phyloP scores from a whole-genome alignment of 2,329 filamentous ascomycete genomes.

The Pyrenophora graminea region DNA sequence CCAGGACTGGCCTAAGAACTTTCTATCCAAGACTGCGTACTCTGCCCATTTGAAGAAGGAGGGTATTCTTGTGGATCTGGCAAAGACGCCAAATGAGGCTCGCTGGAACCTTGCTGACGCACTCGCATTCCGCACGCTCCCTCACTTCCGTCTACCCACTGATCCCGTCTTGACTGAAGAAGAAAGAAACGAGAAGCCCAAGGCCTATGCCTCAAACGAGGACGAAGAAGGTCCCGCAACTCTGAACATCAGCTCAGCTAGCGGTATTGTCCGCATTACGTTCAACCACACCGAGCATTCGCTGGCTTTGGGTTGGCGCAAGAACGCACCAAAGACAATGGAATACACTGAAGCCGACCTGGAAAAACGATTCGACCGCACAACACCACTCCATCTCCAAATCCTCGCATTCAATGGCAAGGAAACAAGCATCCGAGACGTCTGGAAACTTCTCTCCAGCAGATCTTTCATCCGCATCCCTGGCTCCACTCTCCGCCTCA shows the following conservation, averaged over 20 bases:
- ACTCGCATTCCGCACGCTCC: constrained; percentile 27
- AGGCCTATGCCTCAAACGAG: constrained; percentile 10
- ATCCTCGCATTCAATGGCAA: constrained; percentile 51
- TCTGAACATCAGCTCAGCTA: constrained; percentile 26
- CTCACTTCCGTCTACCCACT: constrained; percentile 36
- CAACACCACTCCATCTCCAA: constrained; percentile 37
- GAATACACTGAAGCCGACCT: constrained; percentile 34
- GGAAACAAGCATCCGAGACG: constrained; percentile 34
- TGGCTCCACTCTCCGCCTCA: constrained; percentile 45
- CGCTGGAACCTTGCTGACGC: constrained; percentile 43
- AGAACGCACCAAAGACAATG: constrained; percentile 16
- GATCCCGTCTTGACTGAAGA: constrained; percentile 19
- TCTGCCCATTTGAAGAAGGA: neutral
- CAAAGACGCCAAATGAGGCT: constrained; percentile 27
- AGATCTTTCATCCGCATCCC: constrained; percentile 47
- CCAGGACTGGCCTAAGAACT: constrained; percentile 49
- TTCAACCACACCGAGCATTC: constrained; percentile 30
- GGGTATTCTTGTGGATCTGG: constrained; percentile 10
- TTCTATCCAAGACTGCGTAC: constrained; percentile 41
- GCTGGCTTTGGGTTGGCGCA: constrained; percentile 16
- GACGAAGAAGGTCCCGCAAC: constrained; percentile 21
- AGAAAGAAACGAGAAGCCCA: constrained; percentile 14
- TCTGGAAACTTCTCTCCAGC: constrained; percentile 41
- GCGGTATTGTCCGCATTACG: constrained; percentile 35
- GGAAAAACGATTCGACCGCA: constrained; percentile 37